phyloP scores from a whole-genome alignment of 768 basidiomycete genomes.

The Macrolepiota fuliginosa region DNA sequence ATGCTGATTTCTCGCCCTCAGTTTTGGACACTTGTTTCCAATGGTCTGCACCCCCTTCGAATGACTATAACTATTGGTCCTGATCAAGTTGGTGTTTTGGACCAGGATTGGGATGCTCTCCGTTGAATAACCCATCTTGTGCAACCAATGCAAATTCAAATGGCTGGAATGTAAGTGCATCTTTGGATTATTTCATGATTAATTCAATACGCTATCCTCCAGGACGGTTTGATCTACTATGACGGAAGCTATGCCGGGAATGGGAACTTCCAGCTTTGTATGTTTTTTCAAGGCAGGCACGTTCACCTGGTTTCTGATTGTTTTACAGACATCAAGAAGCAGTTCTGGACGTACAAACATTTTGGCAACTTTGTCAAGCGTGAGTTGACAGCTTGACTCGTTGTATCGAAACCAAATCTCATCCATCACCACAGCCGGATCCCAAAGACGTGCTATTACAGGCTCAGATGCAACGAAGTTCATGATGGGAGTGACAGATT shows the following conservation, averaged over 20 bases:
- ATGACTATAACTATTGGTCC: constrained; percentile 9
- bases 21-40: constrained; percentile 40
- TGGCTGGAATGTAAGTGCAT: constrained; percentile 38
- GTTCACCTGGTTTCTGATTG: background rate
- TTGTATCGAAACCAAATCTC: background rate
- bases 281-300: background rate
- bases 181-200: background rate
- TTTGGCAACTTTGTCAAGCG: constrained; percentile 40
- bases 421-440: constrained; percentile 26
- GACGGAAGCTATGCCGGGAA: constrained; percentile 36
- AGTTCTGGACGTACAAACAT: constrained; percentile 39
- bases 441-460: constrained; percentile 30
- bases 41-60: constrained; percentile 17
- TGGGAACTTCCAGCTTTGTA: constrained; percentile 34
- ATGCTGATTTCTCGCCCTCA: constrained; percentile 10
- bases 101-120: constrained; percentile 37
- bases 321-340: constrained; percentile 31
- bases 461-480: constrained; percentile 29
- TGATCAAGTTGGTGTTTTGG: background rate
- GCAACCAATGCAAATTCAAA: constrained; percentile 31
- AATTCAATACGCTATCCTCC: background rate
- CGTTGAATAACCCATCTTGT: constrained; percentile 31
- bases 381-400: constrained; percentile 14
- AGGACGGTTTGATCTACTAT: constrained; percentile 40
- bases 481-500: constrained; percentile 29